A percentile compares a stretch with the other conserved stretches of the same genome.
phyloP scores from a whole-genome alignment of 148 eudicot species.

The Chenopodium formosanum region DNA sequence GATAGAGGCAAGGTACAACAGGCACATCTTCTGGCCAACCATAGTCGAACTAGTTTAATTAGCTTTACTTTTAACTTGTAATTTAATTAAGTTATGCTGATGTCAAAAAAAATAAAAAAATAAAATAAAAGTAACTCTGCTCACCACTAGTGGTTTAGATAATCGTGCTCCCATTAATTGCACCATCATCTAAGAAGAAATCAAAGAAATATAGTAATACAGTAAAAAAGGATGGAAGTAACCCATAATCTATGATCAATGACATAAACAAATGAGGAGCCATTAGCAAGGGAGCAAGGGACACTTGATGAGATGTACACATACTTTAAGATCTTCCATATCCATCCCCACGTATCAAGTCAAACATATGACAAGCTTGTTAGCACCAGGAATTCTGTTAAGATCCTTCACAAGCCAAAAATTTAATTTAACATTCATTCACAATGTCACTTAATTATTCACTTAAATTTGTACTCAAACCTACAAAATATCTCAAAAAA shows the following conservation, averaged over 20 bases:
- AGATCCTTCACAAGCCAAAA: conserved; percentile 50
- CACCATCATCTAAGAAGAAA: conserved; percentile 58
- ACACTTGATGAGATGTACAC: background rate
- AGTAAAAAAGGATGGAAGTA: background rate
- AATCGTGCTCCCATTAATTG: conserved; percentile 76
- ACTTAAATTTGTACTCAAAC: no score
- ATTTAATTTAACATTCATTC: no score
- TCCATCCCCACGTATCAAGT: conserved; percentile 79
- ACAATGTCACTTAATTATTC: no score
- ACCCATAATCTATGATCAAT: background rate
- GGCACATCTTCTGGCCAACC: no score
- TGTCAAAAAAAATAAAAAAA: no score
- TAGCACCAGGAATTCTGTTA: conserved; percentile 81
- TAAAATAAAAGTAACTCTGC: conserved; percentile 32
- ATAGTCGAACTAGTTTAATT: no score
- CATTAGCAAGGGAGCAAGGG: background rate
- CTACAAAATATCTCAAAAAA: no score
- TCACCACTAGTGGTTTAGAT: conserved; percentile 76
- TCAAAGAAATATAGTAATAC: background rate
- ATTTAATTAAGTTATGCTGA: no score
- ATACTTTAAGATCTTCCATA: conserved; percentile 84
- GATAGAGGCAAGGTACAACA: no score
- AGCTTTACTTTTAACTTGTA: no score
- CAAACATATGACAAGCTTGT: conserved; percentile 63
- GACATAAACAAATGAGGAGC: background rate